Percentiles rank a stretch among this genome's conserved stretches.
Evolutionary conservation across 768 basidiomycete genomes (phyloP).

Genomic region (Coprinellus micaceus): DNA sequence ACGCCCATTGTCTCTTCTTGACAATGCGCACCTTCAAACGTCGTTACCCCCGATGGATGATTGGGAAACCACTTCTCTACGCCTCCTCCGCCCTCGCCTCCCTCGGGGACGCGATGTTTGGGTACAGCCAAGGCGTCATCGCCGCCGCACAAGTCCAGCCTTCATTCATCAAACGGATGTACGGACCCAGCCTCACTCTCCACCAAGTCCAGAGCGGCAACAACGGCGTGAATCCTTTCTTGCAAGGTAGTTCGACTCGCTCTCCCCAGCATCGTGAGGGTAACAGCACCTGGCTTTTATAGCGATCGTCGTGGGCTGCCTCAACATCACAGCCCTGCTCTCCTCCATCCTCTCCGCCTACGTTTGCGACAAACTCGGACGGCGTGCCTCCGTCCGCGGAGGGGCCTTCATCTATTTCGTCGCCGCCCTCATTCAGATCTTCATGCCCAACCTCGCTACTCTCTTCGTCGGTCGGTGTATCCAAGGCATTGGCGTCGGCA

Average conservation of each 20-base stretch:
- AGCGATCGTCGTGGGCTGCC: constrained; percentile 49
- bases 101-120: constrained; percentile 55
- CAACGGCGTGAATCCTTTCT: constrained; percentile 43
- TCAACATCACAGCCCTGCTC: constrained; percentile 48
- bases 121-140: constrained; percentile 52
- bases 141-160: constrained; percentile 51
- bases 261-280: neutral
- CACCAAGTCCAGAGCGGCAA: constrained; percentile 39
- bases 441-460: constrained; percentile 39
- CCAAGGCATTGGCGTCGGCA: constrained; percentile 47
- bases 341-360: constrained; percentile 45
- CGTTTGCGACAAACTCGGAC: constrained; percentile 47
- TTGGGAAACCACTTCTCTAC: constrained; percentile 45
- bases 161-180: constrained; percentile 48
- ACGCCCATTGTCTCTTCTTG: neutral
- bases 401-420: constrained; percentile 47
- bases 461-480: constrained; percentile 42
- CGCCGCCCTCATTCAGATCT: constrained; percentile 48
- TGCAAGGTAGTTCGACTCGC: constrained; percentile 35
- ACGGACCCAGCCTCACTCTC: constrained; percentile 41
- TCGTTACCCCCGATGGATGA: constrained; percentile 52
- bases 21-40: constrained; percentile 28
- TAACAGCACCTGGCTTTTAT: neutral
- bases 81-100: constrained; percentile 51
- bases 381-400: constrained; percentile 47